Conservation (phyloP, 257 asterid genomes). For the Handroanthus guayacan region DNA sequence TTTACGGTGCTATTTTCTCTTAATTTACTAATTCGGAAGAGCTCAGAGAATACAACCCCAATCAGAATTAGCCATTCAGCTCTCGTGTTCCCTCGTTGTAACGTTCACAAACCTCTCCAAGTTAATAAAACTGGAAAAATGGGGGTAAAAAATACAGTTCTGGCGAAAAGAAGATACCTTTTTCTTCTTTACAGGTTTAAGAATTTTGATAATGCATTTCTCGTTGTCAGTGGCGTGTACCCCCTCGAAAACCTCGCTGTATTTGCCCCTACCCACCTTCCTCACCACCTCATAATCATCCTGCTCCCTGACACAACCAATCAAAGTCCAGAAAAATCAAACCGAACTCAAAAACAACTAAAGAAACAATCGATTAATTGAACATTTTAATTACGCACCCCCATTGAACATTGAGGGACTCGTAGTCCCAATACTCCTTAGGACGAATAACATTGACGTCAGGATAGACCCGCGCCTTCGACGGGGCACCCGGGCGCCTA, state of each 20-base stretch:
- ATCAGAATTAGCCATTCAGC: no score
- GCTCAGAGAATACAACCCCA: no score
- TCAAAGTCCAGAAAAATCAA: not conserved
- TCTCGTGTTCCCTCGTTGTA: no score
- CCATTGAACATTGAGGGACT: conserved; percentile 74
- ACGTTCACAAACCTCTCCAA: no score
- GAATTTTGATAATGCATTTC: conserved; percentile 83
- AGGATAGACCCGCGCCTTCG: conserved; percentile 71
- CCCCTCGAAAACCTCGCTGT: conserved; percentile 98
- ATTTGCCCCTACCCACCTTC: conserved; percentile 95
- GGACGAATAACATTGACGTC: conserved; percentile 74
- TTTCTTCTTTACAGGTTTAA: conserved; percentile 97
- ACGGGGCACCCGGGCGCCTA: conserved; percentile 69
- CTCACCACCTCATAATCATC: conserved; percentile 96
- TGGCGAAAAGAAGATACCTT: conserved; percentile 60
- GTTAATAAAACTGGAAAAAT: no score
- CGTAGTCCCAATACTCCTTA: conserved; percentile 82
- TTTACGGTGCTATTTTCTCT: no score
- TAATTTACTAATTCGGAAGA: no score
- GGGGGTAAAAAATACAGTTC: no score
- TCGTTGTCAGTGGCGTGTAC: conserved; percentile 82
- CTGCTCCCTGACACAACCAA: conserved; percentile 67
- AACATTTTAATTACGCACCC: conserved; percentile 16
- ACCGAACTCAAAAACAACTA: no score
- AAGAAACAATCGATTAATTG: no score